Evolutionary conservation across 768 basidiomycete genomes (phyloP).

Genomic region (Butyriboletus loyo): DNA sequence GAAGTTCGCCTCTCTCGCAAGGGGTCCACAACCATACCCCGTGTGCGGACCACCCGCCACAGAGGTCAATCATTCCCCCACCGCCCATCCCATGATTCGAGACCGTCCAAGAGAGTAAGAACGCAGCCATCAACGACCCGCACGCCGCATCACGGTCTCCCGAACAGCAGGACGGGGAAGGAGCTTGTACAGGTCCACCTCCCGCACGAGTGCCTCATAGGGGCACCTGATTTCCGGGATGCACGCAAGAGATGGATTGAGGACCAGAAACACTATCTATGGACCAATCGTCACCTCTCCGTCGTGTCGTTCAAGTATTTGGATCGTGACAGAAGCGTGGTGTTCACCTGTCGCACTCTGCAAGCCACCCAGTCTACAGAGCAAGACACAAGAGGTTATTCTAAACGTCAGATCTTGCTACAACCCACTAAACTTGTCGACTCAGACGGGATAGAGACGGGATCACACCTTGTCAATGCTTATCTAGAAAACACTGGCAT

Average conservation of each 20-base stretch:
- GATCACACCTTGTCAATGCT: background rate
- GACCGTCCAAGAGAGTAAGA: slow-evolving; percentile 4
- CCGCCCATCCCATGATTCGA: background rate
- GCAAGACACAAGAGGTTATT: slow-evolving; percentile 4
- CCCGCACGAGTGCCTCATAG: slow-evolving; percentile 15
- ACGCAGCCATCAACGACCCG: background rate
- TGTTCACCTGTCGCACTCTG: slow-evolving; percentile 9
- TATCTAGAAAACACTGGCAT: background rate
- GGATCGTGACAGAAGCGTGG: slow-evolving; percentile 1
- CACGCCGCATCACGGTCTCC: background rate
- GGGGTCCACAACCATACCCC: slow-evolving; percentile 29
- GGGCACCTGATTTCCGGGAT: slow-evolving; percentile 1
- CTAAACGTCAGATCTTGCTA: background rate
- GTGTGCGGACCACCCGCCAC: slow-evolving; percentile 14
- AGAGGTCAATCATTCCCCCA: background rate
- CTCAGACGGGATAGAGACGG: background rate
- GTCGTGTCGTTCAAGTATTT: slow-evolving; percentile 9
- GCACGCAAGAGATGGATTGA: slow-evolving; percentile 13
- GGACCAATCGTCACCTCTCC: slow-evolving; percentile 6
- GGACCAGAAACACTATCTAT: slow-evolving; percentile 7
- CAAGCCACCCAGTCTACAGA: background rate
- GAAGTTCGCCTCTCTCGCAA: slow-evolving; percentile 36
- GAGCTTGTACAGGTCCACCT: slow-evolving; percentile 3
- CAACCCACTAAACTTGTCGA: background rate
- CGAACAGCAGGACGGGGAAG: background rate